A percentile compares a stretch with the other conserved stretches of the same genome.
Evolutionary conservation across 768 basidiomycete species (phyloP).

Genomic region (Sporobolomyces roseus): DNA sequence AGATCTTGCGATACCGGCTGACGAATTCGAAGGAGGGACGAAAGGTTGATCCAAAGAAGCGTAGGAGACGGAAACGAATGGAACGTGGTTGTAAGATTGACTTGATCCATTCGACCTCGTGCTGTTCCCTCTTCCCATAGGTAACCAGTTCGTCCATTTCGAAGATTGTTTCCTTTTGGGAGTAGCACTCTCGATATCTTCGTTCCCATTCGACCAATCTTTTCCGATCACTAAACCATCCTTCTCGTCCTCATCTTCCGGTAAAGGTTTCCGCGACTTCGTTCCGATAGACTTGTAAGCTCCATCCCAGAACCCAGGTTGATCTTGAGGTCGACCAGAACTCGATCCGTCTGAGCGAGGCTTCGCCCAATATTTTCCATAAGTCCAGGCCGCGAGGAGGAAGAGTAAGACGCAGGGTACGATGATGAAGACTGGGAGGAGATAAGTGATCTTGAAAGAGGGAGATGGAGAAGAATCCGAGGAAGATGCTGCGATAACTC

Average conservation of each 20-base stretch:
- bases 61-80: conserved; percentile 31
- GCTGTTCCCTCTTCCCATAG: conserved; percentile 1
- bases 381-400: conserved; percentile 19
- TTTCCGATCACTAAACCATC: conserved; percentile 22
- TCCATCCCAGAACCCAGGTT: conserved; percentile 4
- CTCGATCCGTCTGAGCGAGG: not conserved
- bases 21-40: conserved; percentile 19
- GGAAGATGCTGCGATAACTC: not conserved
- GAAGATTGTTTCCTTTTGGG: not conserved
- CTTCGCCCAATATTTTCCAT: conserved; percentile 34
- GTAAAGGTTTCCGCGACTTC: not conserved
- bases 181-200: conserved; percentile 1
- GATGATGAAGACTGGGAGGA: conserved; percentile 36
- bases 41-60: conserved; percentile 31
- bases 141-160: conserved; percentile 10
- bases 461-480: not conserved
- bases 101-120: conserved; percentile 9
- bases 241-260: conserved; percentile 9
- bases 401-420: conserved; percentile 26
- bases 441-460: conserved; percentile 31
- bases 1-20: conserved; percentile 3
- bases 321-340: conserved; percentile 1
- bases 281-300: conserved; percentile 1
- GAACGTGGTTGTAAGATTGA: not conserved
- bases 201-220: conserved; percentile 1